phyloP scores from a whole-genome alignment of 176 grass and related monocot genomes.

The Aegilops bicornis region DNA sequence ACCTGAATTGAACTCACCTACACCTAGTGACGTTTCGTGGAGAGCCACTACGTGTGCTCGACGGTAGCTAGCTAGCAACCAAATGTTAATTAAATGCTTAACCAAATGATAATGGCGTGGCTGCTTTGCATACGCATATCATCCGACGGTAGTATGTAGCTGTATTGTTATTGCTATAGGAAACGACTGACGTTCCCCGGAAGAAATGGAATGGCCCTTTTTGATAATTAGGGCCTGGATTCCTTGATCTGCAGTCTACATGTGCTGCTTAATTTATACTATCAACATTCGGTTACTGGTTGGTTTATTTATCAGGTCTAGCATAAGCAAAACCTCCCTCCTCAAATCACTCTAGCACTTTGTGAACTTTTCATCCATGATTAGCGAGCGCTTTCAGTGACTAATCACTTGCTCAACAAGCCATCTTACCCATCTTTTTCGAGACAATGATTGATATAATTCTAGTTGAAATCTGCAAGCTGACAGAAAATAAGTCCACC shows the following conservation, averaged over 20 bases:
- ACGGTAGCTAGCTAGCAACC: neutral
- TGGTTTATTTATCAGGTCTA: constrained; percentile 26
- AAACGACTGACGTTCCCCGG: neutral
- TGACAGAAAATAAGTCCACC: neutral
- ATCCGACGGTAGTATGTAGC: neutral
- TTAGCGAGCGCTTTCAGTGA: constrained; percentile 2
- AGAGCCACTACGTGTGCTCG: neutral
- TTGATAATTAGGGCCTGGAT: neutral
- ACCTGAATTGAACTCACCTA: neutral
- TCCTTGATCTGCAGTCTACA: neutral
- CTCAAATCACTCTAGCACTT: constrained; percentile 16
- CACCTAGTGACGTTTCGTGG: neutral
- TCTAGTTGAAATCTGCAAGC: neutral
- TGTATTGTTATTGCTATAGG: neutral
- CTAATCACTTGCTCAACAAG: constrained; percentile 47
- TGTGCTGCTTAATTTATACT: neutral
- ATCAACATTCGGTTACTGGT: neutral
- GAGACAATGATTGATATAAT: constrained; percentile 11
- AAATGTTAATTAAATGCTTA: neutral
- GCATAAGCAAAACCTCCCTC: neutral
- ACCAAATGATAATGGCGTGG: neutral
- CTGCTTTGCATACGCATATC: constrained; percentile 4
- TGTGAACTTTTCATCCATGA: constrained; percentile 18
- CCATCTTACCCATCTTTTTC: constrained; percentile 21
- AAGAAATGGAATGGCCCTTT: constrained; percentile 6